A percentile compares a stretch with the other conserved stretches of the same genome.
These are phyloP conservation scores for Diaporthe destruens DNA, from an alignment of 2,329 filamentous ascomycete species.

Conservation along the genomic window DNA sequence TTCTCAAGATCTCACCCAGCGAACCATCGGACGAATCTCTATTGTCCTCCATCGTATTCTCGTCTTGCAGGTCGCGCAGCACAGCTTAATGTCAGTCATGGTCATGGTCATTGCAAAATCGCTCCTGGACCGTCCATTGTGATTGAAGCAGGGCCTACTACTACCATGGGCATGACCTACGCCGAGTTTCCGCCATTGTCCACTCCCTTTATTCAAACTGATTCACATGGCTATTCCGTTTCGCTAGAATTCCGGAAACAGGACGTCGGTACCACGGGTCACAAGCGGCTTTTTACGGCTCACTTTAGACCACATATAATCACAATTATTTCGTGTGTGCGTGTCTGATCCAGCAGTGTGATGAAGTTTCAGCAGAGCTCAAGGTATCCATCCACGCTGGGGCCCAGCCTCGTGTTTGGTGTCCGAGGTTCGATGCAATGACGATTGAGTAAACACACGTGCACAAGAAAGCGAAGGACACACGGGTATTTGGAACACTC, in stretches of 20 bases:
- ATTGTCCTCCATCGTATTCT: background rate
- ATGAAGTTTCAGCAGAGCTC: no score
- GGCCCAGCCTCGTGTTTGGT: background rate
- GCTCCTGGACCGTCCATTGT: background rate
- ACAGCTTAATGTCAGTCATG: background rate
- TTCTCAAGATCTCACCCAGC: background rate
- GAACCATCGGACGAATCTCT: background rate
- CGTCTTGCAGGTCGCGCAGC: background rate
- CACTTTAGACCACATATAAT: no score
- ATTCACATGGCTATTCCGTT: background rate
- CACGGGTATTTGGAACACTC: background rate
- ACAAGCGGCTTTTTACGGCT: background rate
- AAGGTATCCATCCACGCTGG: background rate
- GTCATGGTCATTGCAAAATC: background rate
- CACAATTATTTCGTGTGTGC: no score
- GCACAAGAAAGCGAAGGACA: background rate
- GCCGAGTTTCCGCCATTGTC: background rate
- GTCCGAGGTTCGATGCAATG: background rate
- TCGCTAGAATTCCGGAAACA: background rate
- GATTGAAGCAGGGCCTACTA: background rate
- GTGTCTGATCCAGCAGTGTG: no score
- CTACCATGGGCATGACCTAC: background rate
- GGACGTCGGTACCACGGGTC: background rate
- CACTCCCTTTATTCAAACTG: background rate
- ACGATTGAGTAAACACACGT: background rate